Conservation (phyloP, 2,329 filamentous ascomycete genomes). For the Gyromitra esculenta region DNA sequence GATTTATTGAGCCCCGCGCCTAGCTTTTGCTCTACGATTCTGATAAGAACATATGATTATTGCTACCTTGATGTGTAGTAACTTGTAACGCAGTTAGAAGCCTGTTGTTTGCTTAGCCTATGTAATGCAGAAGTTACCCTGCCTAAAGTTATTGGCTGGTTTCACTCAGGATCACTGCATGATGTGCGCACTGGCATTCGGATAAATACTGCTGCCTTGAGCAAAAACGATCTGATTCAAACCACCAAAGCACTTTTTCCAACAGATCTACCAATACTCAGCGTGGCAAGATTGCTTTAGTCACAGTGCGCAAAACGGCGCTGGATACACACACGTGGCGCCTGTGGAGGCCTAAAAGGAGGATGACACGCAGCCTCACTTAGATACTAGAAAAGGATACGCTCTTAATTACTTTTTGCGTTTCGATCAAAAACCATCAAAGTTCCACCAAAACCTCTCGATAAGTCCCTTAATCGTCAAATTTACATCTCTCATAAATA, state of each 20-base stretch:
- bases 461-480: not conserved
- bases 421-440: not conserved
- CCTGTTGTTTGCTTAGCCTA: too few species aligned
- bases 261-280: not conserved
- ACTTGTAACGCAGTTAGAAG: too few species aligned
- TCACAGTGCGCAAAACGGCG: not conserved
- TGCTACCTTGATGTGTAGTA: too few species aligned
- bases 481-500: not conserved
- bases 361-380: not conserved
- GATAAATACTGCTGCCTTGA: not conserved
- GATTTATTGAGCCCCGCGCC: too few species aligned
- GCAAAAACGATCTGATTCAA: too few species aligned
- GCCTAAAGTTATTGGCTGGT: not conserved
- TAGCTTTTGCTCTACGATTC: too few species aligned
- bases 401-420: not conserved
- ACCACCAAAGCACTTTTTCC: not conserved
- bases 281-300: not conserved
- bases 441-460: not conserved
- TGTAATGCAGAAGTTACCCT: not conserved
- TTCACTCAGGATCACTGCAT: not conserved
- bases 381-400: not conserved
- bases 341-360: constrained; percentile 7
- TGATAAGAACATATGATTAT: too few species aligned
- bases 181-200: not conserved
- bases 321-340: constrained; percentile 23